A percentile compares a stretch with the other conserved stretches of the same genome.
Evolutionary conservation across 441 rosid genomes (phyloP).

Genomic region (Caryocar brasiliense): DNA sequence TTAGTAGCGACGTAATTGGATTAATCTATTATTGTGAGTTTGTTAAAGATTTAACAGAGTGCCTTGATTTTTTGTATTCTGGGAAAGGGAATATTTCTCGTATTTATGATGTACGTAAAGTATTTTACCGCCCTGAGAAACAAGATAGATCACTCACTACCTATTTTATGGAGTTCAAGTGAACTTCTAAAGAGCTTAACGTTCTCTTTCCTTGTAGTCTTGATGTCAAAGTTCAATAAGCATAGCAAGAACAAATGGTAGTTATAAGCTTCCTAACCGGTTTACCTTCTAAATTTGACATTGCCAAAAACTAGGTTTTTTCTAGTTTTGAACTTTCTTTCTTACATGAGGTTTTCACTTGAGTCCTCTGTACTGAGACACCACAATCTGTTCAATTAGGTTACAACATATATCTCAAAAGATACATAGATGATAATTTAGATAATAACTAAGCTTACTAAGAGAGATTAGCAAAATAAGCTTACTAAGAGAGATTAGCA

Average conservation of each 20-base stretch:
- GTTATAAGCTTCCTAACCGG: neutral
- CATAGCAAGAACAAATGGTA: neutral
- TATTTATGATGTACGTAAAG: neutral
- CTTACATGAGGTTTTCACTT: no score
- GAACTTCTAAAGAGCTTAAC: no score
- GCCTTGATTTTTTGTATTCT: neutral
- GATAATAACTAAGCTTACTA: no score
- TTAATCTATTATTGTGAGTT: neutral
- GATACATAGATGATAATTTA: no score
- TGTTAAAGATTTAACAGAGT: neutral
- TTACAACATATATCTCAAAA: no score
- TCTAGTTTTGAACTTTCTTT: no score
- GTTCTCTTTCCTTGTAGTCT: neutral
- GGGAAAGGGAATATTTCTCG: neutral
- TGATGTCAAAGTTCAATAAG: neutral
- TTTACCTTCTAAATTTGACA: neutral
- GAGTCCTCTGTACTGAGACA: no score
- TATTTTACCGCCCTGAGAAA: neutral
- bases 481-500: no score
- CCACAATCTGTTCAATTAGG: no score
- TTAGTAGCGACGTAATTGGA: neutral
- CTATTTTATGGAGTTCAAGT: neutral
- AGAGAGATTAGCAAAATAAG: no score
- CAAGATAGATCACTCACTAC: neutral
- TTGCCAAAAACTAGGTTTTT: no score